Conservation (phyloP, 176 grass and related monocot genomes). For the Alopecurus myosuroides region DNA sequence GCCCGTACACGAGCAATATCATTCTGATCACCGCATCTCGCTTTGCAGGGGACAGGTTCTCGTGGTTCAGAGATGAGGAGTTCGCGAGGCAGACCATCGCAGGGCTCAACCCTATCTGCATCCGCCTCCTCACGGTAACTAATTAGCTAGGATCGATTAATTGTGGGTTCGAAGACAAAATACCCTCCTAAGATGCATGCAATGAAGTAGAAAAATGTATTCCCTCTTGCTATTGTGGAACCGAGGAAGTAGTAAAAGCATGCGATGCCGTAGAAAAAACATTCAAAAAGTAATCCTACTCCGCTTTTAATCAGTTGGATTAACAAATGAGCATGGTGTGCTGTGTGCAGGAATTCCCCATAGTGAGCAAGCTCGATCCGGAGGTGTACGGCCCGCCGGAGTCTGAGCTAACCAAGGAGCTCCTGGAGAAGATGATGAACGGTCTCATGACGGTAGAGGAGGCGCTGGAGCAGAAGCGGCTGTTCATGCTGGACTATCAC, state of each 20-base stretch:
- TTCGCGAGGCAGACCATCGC: conserved; percentile 62
- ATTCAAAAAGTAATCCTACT: not conserved
- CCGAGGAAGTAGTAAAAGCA: not conserved
- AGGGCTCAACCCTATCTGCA: conserved; percentile 56
- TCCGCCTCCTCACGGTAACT: conserved; percentile 48
- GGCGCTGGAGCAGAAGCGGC: conserved; percentile 45
- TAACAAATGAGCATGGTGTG: not conserved
- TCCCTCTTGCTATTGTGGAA: too few relatives aligned
- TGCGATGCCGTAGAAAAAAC: not conserved
- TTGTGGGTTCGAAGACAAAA: not conserved
- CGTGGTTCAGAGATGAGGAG: conserved; percentile 75
- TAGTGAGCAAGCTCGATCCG: conserved; percentile 45
- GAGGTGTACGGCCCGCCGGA: conserved; percentile 34
- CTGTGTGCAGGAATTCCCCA: conserved; percentile 58
- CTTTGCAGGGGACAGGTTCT: conserved; percentile 60
- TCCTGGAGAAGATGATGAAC: conserved; percentile 36
- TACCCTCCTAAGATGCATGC: not conserved
- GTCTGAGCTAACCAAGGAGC: conserved; percentile 41
- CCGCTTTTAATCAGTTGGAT: not conserved
- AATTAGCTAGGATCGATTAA: not conserved
- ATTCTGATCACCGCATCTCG: not conserved
- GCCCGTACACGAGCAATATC: not conserved
- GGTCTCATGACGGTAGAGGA: conserved; percentile 51
- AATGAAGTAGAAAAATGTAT: not conserved
- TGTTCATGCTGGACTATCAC: conserved; percentile 83